A percentile compares a stretch with the other conserved stretches of the same genome.
phyloP scores from a whole-genome alignment of 2,329 filamentous ascomycete genomes.

The Cercospora berteroae region DNA sequence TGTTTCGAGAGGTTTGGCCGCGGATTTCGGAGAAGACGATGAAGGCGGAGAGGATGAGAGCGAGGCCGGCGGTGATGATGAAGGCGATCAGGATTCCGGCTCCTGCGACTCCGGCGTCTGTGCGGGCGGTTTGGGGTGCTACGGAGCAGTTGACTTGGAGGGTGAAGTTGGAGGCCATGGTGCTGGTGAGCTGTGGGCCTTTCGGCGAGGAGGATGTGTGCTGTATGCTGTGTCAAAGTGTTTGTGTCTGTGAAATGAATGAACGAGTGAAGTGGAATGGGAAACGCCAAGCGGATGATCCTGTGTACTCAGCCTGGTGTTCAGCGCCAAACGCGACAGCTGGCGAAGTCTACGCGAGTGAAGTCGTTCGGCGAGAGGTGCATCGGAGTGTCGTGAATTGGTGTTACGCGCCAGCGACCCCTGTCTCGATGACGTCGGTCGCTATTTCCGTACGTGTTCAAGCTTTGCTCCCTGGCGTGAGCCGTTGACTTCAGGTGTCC shows the following conservation, averaged over 20 bases:
- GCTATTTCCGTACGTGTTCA: neutral
- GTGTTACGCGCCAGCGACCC: neutral
- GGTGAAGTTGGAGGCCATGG: conserved; percentile 14
- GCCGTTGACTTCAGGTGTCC: neutral
- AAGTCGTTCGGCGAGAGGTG: neutral
- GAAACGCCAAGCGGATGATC: neutral
- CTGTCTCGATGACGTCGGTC: neutral
- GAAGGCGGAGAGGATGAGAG: conserved; percentile 55
- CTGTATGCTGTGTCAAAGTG: neutral
- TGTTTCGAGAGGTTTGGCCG: conserved; percentile 49
- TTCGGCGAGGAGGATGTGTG: neutral
- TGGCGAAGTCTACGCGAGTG: conserved; percentile 1
- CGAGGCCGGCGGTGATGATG: conserved; percentile 61
- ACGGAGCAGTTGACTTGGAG: conserved; percentile 42
- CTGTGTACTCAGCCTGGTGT: conserved; percentile 1
- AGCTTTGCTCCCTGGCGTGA: neutral
- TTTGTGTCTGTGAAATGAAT: neutral
- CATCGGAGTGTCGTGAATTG: neutral
- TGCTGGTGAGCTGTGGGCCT: neutral
- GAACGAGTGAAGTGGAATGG: neutral
- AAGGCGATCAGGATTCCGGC: conserved; percentile 64
- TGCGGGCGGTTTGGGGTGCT: conserved; percentile 47
- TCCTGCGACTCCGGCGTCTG: conserved; percentile 59
- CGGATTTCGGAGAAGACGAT: conserved; percentile 57
- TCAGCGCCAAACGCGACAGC: neutral